Evolutionary conservation across 768 basidiomycete genomes (phyloP).

Genomic region (Mycena pura): DNA sequence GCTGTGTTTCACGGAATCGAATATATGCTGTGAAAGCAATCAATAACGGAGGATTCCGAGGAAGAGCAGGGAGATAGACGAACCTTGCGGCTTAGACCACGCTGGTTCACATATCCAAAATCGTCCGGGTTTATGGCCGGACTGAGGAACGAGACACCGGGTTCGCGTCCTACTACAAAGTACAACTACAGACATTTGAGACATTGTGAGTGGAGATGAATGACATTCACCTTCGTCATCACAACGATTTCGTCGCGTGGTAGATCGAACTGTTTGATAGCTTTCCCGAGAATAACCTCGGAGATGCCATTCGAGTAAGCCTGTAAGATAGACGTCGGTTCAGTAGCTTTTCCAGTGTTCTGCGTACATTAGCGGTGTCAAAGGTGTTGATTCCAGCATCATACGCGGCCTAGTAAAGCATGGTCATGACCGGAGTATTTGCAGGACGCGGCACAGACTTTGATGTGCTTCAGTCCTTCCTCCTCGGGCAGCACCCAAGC

Average conservation of each 20-base stretch:
- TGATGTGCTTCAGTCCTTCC: slow-evolving; percentile 45
- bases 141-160: slow-evolving; percentile 18
- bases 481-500: slow-evolving; percentile 45
- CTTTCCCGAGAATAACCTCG: slow-evolving; percentile 74
- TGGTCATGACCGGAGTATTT: neutral
- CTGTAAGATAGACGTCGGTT: slow-evolving; percentile 38
- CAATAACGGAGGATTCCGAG: neutral
- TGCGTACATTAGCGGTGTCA: slow-evolving; percentile 57
- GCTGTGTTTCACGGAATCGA: slow-evolving; percentile 67
- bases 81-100: slow-evolving; percentile 55
- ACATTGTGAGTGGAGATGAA: neutral
- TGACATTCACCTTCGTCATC: slow-evolving; percentile 67
- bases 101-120: slow-evolving; percentile 61
- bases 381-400: slow-evolving; percentile 72
- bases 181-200: slow-evolving; percentile 44
- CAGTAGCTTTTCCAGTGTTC: neutral
- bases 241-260: slow-evolving; percentile 82
- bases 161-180: slow-evolving; percentile 37
- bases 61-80: neutral
- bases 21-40: slow-evolving; percentile 62
- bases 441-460: slow-evolving; percentile 12
- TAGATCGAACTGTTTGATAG: slow-evolving; percentile 67
- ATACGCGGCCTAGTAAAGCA: slow-evolving; percentile 37
- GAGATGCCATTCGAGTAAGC: slow-evolving; percentile 71
- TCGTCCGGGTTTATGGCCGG: slow-evolving; percentile 37